Base-by-base conservation (phyloP, 169 alveolate species). In the Eimeria necatrix region DNA sequence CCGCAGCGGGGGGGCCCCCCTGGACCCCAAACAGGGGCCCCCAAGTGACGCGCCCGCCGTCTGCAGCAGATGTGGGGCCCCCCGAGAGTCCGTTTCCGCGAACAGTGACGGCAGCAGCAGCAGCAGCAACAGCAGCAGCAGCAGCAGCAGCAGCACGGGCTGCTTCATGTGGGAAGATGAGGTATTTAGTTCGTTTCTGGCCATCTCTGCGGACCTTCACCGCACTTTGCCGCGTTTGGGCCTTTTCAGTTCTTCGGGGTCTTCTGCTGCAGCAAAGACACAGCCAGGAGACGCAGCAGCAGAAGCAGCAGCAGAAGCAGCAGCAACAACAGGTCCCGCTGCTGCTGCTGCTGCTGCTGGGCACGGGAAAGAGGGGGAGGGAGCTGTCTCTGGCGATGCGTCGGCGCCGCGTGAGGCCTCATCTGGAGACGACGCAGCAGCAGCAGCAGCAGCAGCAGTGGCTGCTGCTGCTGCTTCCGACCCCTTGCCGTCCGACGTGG, bases 41-140 rank as follows among this genome's bases (percentile, higher is more conserved):
- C 59, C 88, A 16, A 4, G 46, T 53, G 88, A 56, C 9, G 74
- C 70, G n/a, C 51, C 56, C 10, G 53, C 74, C 6, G 56, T 49
- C 61, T 76, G 87, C 87, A 76, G 87, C 87, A 26, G 10, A 6
- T 76, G 87, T 49, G 87, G 87, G 41, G 87, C 87, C 87, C 61
- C 87, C 64, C 12, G 49, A 16, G 70, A 22, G 9, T 70, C 90
- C 8, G 52, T 51, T n/a, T 18, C 53, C n/a, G 90, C 90, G 3
- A 49, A 18, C 61, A 78, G 88, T 68, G 20, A 24, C 18, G 26
- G 26, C 41, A 78, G 88, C 88, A 78, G 70, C 88, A 78, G 46
- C 88, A 78, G 88, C 88, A 51, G 48, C 70, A 78, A 73, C 74
- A 81, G 56, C 74, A 81, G 53, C 74, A 53, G 24, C 70, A 52